Base-by-base conservation (phyloP, 2,329 filamentous ascomycete genomes). In the Sporothrix mexicana region DNA sequence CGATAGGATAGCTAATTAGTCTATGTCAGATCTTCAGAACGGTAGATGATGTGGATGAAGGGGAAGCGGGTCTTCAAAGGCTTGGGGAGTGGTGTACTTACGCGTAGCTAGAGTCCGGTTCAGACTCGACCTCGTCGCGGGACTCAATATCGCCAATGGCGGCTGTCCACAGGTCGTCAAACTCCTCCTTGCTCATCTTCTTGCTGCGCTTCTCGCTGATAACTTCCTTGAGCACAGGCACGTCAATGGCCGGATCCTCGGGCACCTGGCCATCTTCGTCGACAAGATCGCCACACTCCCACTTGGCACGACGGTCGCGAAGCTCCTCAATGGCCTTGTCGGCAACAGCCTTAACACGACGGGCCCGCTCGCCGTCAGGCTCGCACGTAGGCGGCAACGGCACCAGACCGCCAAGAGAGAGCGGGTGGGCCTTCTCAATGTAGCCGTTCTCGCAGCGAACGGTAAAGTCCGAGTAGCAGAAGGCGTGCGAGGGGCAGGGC, bases 311-410 rank as follows among this genome's bases (percentile, higher is more conserved):
- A 55, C 93, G 90, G 76, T 97, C 90, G 71, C 96, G 89, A 67
- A 99, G 87, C 77, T 95, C 92, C 78, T 97, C 94, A 3, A 98
- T 88, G 1, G 93, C 94, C 80, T 91, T 92, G 79, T 98, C 92
- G 8, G 95, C 94, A 17, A 99, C 94, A 23, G 91, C 89, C 78
- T 95, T 93, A 67, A 98, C 92, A 20, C 93, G 92, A 53, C 93
- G 90, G 8, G 92, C 93, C 81, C 97, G 98, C 78, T 97, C 94
- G 74, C 94, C 94, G 81, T 99, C 97, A 0, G 96, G 93, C 82
- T 98, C 95, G 81, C 96, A 99, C 4, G 93, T 95, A 1, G 97
- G 95, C 6, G 95, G 90, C 9, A 99, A 84, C 8, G 96, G 96
- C 5, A 98, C 79, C 3, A 97, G 79, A 0, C 96, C 95, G 67